These are phyloP conservation scores for Alliaria petiolata DNA, from an alignment of 345 rosid species.

Conservation along the genomic window DNA sequence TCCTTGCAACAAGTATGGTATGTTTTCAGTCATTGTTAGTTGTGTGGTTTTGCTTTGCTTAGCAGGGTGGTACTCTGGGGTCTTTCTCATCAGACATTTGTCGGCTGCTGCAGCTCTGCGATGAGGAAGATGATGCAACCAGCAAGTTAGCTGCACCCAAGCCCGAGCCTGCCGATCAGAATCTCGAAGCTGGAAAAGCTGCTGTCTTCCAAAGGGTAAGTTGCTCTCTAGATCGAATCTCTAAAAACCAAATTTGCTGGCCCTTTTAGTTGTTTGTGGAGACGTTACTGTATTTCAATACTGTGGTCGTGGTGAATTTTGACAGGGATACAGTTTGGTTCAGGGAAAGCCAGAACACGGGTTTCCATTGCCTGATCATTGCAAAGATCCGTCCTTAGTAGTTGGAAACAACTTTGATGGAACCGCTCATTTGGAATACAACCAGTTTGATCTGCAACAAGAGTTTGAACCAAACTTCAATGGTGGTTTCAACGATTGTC, in stretches of 20 bases:
- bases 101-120: conserved; percentile 81
- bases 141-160: conserved; percentile 80
- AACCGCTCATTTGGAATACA: conserved; percentile 48
- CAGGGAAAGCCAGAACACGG: conserved; percentile 57
- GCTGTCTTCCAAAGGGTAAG: conserved; percentile 60
- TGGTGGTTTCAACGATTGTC: conserved; percentile 39
- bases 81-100: conserved; percentile 89
- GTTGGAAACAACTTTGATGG: conserved; percentile 45
- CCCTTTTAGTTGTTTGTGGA: neutral
- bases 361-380: conserved; percentile 46
- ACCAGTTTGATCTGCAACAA: conserved; percentile 65
- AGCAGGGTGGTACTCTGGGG: conserved; percentile 77
- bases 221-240: neutral
- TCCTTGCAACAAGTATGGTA: no score
- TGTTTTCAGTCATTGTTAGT: neutral
- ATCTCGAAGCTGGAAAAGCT: conserved; percentile 43
- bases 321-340: conserved; percentile 53
- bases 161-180: conserved; percentile 79
- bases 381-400: conserved; percentile 52
- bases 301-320: neutral
- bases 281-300: neutral
- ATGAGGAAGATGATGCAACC: conserved; percentile 98
- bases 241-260: neutral
- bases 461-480: conserved; percentile 62
- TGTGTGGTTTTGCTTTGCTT: neutral